Evolutionary conservation across 2,329 filamentous ascomycete species (phyloP).

Genomic region (Penicillium digitatum): DNA sequence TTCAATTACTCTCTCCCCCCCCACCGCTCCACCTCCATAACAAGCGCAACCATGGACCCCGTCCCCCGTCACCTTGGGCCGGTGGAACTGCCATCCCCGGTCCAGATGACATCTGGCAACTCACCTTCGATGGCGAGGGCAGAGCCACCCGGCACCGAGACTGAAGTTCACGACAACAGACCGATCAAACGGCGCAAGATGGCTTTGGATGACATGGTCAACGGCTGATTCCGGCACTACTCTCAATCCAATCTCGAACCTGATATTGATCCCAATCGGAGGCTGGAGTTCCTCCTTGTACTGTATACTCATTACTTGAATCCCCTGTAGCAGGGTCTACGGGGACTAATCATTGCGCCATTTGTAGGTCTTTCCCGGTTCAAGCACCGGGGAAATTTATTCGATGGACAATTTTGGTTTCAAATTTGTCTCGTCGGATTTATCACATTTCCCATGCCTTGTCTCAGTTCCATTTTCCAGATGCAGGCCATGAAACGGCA

Average conservation of each 20-base stretch:
- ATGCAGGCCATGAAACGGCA: slow-evolving; percentile 7
- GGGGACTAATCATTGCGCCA: slow-evolving; percentile 10
- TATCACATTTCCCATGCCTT: neutral
- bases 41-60: slow-evolving; percentile 20
- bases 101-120: slow-evolving; percentile 13
- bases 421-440: neutral
- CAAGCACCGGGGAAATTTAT: neutral
- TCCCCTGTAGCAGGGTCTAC: slow-evolving; percentile 23
- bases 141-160: slow-evolving; percentile 17
- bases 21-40: slow-evolving; percentile 22
- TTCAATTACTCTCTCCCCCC: slow-evolving; percentile 28
- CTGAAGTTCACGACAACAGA: slow-evolving; percentile 22
- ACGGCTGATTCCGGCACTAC: slow-evolving; percentile 24
- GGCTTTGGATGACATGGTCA: slow-evolving; percentile 42
- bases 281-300: slow-evolving; percentile 16
- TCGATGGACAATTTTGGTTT: neutral
- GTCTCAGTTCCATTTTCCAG: neutral
- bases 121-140: slow-evolving; percentile 15
- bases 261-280: neutral
- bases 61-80: slow-evolving; percentile 23
- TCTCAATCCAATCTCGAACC: neutral
- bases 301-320: slow-evolving; percentile 20
- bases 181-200: slow-evolving; percentile 39
- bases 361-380: neutral
- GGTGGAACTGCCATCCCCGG: slow-evolving; percentile 19